Evolutionary conservation across 2,329 filamentous ascomycete genomes (phyloP), one percentile per base, ranked within the genome.

Genomic region (Pseudocercospora eumusae): DNA sequence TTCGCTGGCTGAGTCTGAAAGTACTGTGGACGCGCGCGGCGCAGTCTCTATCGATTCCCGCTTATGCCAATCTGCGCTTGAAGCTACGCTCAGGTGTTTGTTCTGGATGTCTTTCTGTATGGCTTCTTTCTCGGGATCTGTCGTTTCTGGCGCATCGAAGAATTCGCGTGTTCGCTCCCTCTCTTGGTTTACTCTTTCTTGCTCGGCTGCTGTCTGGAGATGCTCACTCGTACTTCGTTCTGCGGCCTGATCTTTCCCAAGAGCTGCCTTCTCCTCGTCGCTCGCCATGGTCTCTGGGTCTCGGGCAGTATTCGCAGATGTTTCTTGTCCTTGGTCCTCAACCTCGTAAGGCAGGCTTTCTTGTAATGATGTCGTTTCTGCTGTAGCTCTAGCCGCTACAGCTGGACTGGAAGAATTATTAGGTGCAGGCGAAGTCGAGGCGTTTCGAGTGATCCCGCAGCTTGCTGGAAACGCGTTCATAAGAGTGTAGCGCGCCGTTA

Each of bases 11-110:
- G 60, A 67, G 31, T 64, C 61, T 7, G 65, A 65, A 5, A 65
- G 40, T 15, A 67, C 61, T 2, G 65, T 63, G 1, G 63, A 65
- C 33, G 62, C 60, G n/a, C 65, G 63, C 7, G 62, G 54, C 18
- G 60, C 59, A 21, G 65, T 65, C 42, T 67, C 65, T 40, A 67
- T 63, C 13, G 65, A 67, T 36, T 67, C 65, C 28, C 65, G 36
- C 50, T 67, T 67, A 11, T 62, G 45, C 28, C 50, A 54, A 49
- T 67, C 65, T 6, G 62, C 25, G 21, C 52, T 60, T 1, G 61
- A 63, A n/a, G 53, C 61, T 7, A 61, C 36, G 56, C 61, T 65
- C 40, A 67, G 31, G 52, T 65, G 63, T 36, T 64, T 67, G 10
- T 63, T 63, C 33, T 57, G 57, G 25, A 59, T 57, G 20, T 67